Conservation (phyloP, 2,329 filamentous ascomycete genomes). For the Alternaria ethzedia region DNA sequence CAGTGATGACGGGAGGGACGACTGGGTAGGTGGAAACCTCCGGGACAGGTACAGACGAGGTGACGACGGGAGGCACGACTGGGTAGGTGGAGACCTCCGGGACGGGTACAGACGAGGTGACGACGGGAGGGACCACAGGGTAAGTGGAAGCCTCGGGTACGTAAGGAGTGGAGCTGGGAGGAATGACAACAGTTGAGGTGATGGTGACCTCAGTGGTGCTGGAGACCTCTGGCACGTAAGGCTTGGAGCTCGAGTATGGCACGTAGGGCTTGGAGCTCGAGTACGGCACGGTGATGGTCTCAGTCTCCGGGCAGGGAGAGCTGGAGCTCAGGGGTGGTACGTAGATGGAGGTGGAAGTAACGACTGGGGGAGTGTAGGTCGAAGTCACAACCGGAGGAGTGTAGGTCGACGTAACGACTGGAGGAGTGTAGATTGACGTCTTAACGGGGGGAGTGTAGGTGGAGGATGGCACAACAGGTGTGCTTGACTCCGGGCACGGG, state of each 20-base stretch:
- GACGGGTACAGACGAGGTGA: background rate
- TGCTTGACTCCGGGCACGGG: background rate
- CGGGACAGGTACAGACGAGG: background rate
- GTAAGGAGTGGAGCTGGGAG: slow-evolving; percentile 1
- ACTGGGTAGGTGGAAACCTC: background rate
- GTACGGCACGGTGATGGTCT: background rate
- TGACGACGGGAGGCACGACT: background rate
- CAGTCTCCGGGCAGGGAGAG: slow-evolving; percentile 4
- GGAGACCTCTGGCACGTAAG: background rate
- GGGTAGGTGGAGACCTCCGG: background rate
- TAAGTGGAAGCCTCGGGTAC: background rate
- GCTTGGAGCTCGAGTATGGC: background rate
- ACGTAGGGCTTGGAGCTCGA: background rate
- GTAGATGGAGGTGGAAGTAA: background rate
- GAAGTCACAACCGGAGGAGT: background rate
- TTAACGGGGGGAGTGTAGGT: background rate
- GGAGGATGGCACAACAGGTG: background rate
- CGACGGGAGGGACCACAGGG: background rate
- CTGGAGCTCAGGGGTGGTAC: background rate
- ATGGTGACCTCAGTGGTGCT: background rate
- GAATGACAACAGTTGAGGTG: background rate
- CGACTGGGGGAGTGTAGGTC: background rate
- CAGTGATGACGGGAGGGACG: background rate
- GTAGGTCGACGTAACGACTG: background rate
- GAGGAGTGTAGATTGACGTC: background rate